Conservation (phyloP, 306 rosid genomes). For the peach (Prunus persica) region DNA sequence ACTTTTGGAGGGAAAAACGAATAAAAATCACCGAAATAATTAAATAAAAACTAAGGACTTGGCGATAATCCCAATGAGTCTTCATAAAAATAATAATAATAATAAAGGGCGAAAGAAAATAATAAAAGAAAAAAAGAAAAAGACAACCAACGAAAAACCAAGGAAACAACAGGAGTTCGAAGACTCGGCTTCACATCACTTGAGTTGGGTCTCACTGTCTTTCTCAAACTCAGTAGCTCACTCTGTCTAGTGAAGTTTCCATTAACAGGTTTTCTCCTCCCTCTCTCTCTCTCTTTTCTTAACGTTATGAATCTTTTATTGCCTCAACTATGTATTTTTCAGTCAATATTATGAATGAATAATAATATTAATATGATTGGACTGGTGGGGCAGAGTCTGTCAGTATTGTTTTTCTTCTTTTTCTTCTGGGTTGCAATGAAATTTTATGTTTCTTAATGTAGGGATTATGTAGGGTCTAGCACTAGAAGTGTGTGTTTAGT, state of each 20-base stretch:
- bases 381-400: constrained; percentile 16
- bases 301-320: background rate
- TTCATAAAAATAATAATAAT: background rate
- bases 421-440: background rate
- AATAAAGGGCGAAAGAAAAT: background rate
- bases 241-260: constrained; percentile 9
- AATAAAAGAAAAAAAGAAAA: background rate
- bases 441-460: constrained; percentile 6
- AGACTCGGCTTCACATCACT: background rate
- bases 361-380: background rate
- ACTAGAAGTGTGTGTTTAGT: constrained; percentile 10
- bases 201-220: background rate
- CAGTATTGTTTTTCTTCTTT: background rate
- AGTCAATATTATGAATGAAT: background rate
- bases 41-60: background rate
- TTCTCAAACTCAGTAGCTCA: background rate
- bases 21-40: background rate
- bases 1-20: constrained; percentile 26
- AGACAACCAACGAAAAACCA: background rate
- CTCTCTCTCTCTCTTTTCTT: background rate
- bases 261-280: constrained; percentile 5
- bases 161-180: background rate
- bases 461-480: constrained; percentile 17
- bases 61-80: constrained; percentile 18
- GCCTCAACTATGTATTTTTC: background rate